phyloP scores from a whole-genome alignment of 257 asterid genomes.

The Anisodus acutangulus region DNA sequence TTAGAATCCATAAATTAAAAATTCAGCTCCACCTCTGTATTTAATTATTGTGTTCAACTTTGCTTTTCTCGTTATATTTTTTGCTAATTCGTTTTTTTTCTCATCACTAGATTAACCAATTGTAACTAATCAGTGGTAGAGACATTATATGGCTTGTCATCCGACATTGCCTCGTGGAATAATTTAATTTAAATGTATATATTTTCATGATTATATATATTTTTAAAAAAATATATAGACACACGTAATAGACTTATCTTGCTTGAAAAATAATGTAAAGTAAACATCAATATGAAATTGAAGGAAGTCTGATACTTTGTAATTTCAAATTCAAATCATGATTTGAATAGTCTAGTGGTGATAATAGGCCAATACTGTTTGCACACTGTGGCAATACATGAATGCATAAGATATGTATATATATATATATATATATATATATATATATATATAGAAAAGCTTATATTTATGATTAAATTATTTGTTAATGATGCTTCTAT shows the following conservation, averaged over 20 bases:
- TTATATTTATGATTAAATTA: not conserved
- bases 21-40: not conserved
- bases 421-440: no score
- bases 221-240: not conserved
- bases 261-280: no score
- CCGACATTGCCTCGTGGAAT: not conserved
- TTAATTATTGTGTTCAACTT: not conserved
- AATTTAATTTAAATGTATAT: not conserved
- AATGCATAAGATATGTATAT: not conserved
- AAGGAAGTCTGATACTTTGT: no score
- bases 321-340: not conserved
- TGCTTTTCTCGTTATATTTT: not conserved
- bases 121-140: not conserved
- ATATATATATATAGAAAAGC: not conserved
- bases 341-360: not conserved
- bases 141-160: not conserved
- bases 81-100: not conserved
- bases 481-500: conserved; percentile 2
- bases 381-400: not conserved
- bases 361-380: not conserved
- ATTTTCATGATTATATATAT: not conserved
- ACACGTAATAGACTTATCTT: no score
- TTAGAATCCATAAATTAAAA: not conserved
- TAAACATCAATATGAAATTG: no score
- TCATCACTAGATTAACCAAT: not conserved